Percentiles rank a stretch among this genome's conserved stretches.
phyloP scores from a whole-genome alignment of 768 basidiomycete species.

The Leccinum pellstonianum region DNA sequence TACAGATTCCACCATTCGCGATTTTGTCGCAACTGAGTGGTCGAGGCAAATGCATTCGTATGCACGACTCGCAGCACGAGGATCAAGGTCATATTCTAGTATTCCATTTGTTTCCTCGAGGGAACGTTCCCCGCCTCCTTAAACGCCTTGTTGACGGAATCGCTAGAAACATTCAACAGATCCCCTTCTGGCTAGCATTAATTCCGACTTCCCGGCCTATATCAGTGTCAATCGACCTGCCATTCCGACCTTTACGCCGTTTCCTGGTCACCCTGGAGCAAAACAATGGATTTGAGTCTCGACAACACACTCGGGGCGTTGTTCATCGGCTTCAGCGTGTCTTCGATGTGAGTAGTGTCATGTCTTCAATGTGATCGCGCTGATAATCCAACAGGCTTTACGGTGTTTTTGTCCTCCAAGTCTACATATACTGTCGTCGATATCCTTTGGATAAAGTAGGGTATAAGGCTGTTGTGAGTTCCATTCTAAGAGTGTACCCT shows the following conservation, averaged over 20 bases:
- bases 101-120: neutral
- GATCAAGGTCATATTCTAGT: neutral
- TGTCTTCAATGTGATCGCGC: neutral
- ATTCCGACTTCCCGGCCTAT: slow-evolving; percentile 12
- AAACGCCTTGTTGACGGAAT: neutral
- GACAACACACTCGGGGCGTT: slow-evolving; percentile 59
- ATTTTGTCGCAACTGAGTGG: neutral
- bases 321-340: slow-evolving; percentile 55
- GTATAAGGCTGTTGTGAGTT: slow-evolving; percentile 53
- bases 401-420: slow-evolving; percentile 54
- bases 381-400: slow-evolving; percentile 41
- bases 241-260: neutral
- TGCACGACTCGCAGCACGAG: neutral
- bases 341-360: slow-evolving; percentile 33
- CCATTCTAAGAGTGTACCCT: neutral
- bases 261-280: slow-evolving; percentile 2
- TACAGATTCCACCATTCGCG: neutral
- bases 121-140: neutral
- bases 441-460: slow-evolving; percentile 52
- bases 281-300: slow-evolving; percentile 27
- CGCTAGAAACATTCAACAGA: neutral
- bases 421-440: slow-evolving; percentile 52
- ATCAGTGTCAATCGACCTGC: slow-evolving; percentile 1
- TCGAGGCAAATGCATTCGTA: neutral
- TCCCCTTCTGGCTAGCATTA: slow-evolving; percentile 7